Base-by-base conservation (phyloP, 345 rosid genomes). In the Linum trigynum region DNA sequence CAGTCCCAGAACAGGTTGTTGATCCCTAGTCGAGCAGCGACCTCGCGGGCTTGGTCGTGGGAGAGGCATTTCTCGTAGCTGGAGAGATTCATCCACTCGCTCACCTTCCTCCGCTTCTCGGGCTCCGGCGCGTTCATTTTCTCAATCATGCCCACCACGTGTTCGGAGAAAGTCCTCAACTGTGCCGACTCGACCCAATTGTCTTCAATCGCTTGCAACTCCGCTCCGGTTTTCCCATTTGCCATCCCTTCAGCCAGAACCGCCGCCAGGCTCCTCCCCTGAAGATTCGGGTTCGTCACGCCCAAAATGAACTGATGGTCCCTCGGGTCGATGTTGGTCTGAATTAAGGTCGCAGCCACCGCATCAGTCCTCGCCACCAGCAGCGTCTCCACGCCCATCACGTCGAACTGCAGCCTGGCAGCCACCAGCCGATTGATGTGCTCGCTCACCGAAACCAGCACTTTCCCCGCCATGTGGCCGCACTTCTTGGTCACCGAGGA, bases 381-480 rank as follows among this genome's bases (percentile, higher is more conserved):
- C 10, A 95, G 84, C 0, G 97, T 95, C 83, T 91, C 99, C 7
- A 80, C 81, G 39, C 96, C 98, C 99, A 89, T 91, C 48, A 95
- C 86, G 43, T 95, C 96, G 61, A 95, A 91, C 72, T 95, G 97
- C 75, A 95, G 80, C 80, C 97, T 75, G 3, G 96, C 99, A 5
- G 98, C 99, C 2, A 89, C 96, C 14, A 91, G 95, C 72, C 91
- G 81, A 67, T 91, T 91, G 56, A 91, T 86, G 70, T 95, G 97
- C 66, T 91, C 99, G 50, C 87, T 89, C 32, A 91, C 80, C 0
- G 97, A 90, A 55, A 95, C 99, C 3, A 95, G 91, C 42, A 95
- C 97, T 71, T 91, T 95, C 12, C 96, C 96, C 2, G 98, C 96
- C 97, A 91, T 89, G 77, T 95, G 98, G 45, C 96, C 96, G 6